Base-by-base conservation (phyloP, 1,139 yeast genomes). In the Wickerhamiella infanticola region DNA sequence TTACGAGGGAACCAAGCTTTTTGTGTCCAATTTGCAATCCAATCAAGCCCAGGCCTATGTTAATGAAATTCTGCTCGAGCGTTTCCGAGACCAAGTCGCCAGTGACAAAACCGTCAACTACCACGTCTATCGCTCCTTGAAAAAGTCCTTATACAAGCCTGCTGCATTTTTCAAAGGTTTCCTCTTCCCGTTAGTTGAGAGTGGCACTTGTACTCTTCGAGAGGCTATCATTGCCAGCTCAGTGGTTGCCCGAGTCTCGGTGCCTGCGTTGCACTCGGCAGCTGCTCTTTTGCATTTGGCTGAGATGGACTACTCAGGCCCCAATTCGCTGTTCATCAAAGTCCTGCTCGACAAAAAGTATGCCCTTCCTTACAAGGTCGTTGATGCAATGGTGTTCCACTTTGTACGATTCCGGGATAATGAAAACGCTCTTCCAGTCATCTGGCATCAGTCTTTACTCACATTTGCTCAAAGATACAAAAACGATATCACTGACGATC, bases 111-210 rank as follows among this genome's bases (percentile, higher is more conserved):
- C 65, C 11, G 65, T 68, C 67, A 88, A 93, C 64, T 90, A 90
- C 62, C 99, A 90, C 61, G 71, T 90, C 43, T 90, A 90, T 64
- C 76, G 96, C 59, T 79, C 98, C 1, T 68, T 90, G 55, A 88
- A 88, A 63, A 93, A 93, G 65, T 77, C 96, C 0, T 72, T 93
- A 47, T 90, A 90, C 69, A 93, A 90, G 64, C 98, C 99, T 26
- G 90, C 94, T 48, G 98, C 98, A 13, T 93, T 88, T 58, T 90
- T 90, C 73, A 88, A 86, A 64, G 99, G 98, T 1, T 88, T 90
- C 58, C 68, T 90, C 49, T 83, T 90, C 60, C 97, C 97, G 11
- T 69, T 90, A 49, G 83, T 85, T 29, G 74, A 78, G 31, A 53
- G 58, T 24, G 67, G 65, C n/a, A 58, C 63, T 24, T 88, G 97